Evolutionary conservation across 164 flowering plant genomes (phyloP), one percentile per base, ranked within the genome.

Genomic region (Nymphaea colorata): DNA sequence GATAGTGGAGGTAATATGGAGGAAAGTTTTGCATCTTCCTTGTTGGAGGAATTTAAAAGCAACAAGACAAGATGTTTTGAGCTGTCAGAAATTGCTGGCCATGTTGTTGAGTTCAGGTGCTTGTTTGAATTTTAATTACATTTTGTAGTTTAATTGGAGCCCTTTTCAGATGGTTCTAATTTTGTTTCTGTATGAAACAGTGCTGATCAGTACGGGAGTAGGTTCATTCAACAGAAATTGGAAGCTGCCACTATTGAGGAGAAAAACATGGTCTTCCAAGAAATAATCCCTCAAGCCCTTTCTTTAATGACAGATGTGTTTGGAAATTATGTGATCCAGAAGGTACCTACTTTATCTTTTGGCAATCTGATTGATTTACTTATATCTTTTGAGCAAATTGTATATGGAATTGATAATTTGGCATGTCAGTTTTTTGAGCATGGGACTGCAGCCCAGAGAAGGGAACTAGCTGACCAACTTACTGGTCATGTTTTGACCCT

Each of bases 311-410:
- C 97, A 65, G 98, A 95, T 77, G 99, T 95, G 17, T 95, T 95
- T 81, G 99, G 99, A 53, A 95, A 95, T 71, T 95, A 95, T 82
- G 98, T 95, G 68, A 82, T 95, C 75, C 99, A 95, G 71, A 95
- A 95, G 97, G 99, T 95, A 79, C 11, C 41, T 45, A 71, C 36
- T 25, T 25, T 25, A 25, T 25, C 36, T 44, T 62, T 65, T 6
- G 12, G 41, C 66, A 53, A 41, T 4, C 4, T 59, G 70, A 3
- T 61, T 42, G n/a, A 14, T 43, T 41, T 61, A 18, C 11, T 41
- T 18, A 43, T n/a, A 6, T 55, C 12, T 11, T 59, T 18, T 41
- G n/a, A 61, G 8, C 64, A 6, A 41, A 10, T 51, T 41, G 64
- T 61, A 61, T 8, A 11, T 61, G 64, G 42, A 43, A 55, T 64